Evolutionary conservation across 164 flowering plant species (phyloP).

Genomic region (Saururus chinensis): DNA sequence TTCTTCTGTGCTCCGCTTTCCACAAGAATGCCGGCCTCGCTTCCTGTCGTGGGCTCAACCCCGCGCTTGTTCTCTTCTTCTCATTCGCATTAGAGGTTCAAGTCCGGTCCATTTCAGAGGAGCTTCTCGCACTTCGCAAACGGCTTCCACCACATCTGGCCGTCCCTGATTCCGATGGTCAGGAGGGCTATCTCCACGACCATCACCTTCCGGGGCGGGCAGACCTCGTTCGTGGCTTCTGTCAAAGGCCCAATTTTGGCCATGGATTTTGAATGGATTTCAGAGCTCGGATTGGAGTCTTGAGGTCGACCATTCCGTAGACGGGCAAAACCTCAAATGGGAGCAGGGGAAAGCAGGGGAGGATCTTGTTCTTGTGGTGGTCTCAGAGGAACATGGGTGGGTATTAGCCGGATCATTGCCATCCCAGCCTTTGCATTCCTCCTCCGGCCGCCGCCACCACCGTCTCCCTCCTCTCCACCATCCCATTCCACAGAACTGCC

Average conservation of each 20-base stretch:
- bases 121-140: conserved; percentile 28
- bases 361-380: conserved; percentile 64
- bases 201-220: conserved; percentile 13
- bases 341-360: conserved; percentile 92
- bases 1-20: too few species aligned
- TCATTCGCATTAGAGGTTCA: too few species aligned
- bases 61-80: too few species aligned
- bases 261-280: conserved; percentile 26
- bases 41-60: too few species aligned
- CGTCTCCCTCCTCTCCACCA: too few species aligned
- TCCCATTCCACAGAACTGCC: too few species aligned
- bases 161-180: conserved; percentile 23
- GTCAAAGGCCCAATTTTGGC: conserved; percentile 14
- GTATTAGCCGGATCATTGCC: too few species aligned
- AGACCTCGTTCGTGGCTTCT: conserved; percentile 22
- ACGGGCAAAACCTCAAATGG: conserved; percentile 68
- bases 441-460: too few species aligned
- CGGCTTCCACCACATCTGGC: conserved; percentile 13
- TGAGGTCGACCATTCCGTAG: conserved; percentile 26
- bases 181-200: conserved; percentile 30
- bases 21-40: too few species aligned
- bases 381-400: too few species aligned
- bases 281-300: too few species aligned
- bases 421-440: too few species aligned
- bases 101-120: conserved; percentile 34